Conservation (phyloP, 805 yeast species). For the Candida maesae region DNA sequence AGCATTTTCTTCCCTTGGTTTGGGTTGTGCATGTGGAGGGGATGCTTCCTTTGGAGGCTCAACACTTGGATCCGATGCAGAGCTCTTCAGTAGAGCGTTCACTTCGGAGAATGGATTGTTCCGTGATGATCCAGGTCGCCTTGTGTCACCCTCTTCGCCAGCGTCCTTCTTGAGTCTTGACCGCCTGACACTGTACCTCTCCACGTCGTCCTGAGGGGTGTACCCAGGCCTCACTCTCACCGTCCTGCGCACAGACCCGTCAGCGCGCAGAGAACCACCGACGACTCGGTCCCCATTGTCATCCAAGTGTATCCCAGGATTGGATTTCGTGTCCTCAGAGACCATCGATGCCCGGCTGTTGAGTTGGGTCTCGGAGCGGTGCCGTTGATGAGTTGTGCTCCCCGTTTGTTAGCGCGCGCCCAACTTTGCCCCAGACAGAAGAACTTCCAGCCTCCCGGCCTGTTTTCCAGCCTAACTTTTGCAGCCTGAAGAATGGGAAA, state of each 20-base stretch:
- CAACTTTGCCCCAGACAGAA: no score
- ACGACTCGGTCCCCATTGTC: conserved; percentile 12
- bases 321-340: not conserved
- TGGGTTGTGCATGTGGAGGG: no score
- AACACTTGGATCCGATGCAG: no score
- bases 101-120: no score
- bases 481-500: no score
- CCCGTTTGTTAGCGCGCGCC: conserved; percentile 1
- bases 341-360: not conserved
- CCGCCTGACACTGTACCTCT: conserved; percentile 17
- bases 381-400: not conserved
- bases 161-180: conserved; percentile 5
- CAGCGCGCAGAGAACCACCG: conserved; percentile 26
- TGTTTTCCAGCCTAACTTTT: no score
- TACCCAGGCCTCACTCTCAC: conserved; percentile 25
- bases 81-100: no score
- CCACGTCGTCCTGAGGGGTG: conserved; percentile 21
- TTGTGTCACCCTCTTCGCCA: not conserved
- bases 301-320: conserved; percentile 10
- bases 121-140: no score
- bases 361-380: not conserved
- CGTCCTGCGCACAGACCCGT: conserved; percentile 24
- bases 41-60: no score
- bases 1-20: no score
- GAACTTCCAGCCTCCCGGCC: no score